Evolutionary conservation across 768 basidiomycete genomes (phyloP), one percentile per base, ranked within the genome.

Genomic region (Pulveroboletus sp.): DNA sequence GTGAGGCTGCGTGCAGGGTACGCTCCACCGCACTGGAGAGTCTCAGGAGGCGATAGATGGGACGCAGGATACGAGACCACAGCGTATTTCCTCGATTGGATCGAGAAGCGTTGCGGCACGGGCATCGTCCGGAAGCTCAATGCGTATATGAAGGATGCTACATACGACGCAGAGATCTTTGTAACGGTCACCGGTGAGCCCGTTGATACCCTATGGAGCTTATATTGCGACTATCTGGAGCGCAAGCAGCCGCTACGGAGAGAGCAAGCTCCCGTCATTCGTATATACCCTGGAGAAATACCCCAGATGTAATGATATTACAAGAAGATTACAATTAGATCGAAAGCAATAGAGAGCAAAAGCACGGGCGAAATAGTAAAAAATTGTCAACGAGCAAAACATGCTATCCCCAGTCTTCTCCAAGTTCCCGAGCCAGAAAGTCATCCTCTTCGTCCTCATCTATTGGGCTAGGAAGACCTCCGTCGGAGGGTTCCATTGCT

Each of bases 351-450:
- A 51, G 37, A 50, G n/a, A n/a, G n/a, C n/a, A n/a, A n/a, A n/a
- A n/a, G n/a, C n/a, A 36, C 50, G 11, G 18, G 27, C 30, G 41
- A n/a, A 21, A 47, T 43, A 44, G 31, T 32, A 18, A 39, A 45
- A 32, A 50, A n/a, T 18, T 13, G 44, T 45, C 41, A 33, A 54
- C 46, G 31, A 27, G 24, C 4, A 15, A 5, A 44, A 42, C 10
- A 33, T 14, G 57, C 68, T 82, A 89, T 79, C 86, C 83, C 80
- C 77, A 80, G 52, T 89, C 86, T 63, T 84, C 84, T 62, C 81
- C 85, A 57, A 90, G 71, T 61, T 86, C 89, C 35, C 83, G 76
- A n/a, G 86, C 82, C n/a, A 89, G 71, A 63, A 89, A 89, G 63
- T 89, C 87, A 37, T 88, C 86, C 1, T 86, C 86, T 5, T 86